Base-by-base conservation (phyloP, 768 basidiomycete species). In the Mrakia hoshinonis region DNA sequence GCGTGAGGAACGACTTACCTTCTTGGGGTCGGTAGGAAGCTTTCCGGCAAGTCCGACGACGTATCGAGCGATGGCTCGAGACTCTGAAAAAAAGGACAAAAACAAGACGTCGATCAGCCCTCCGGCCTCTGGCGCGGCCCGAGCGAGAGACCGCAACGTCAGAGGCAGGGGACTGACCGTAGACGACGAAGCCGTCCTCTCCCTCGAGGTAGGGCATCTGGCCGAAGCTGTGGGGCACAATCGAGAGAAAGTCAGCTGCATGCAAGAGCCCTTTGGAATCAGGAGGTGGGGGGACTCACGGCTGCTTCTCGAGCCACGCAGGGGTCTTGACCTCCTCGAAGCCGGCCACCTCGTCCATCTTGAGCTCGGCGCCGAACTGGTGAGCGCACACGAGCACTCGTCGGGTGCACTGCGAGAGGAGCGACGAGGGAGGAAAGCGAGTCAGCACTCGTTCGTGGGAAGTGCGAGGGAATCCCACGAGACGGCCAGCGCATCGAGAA, bases 121-220 rank as follows among this genome's bases (percentile, higher is more conserved):
- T 31, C 54, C 18, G n/a, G 24, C 18, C 9, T 24, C 13, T 24
- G 13, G 7, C 4, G 24, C 22, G 13, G n/a, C n/a, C n/a, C 4
- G 11, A 22, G 4, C 3, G 11, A 4, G 24, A 4, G 3, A 26
- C 22, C n/a, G 18, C 51, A 24, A 12, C 4, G 18, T 24, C n/a
- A 24, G 4, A 54, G 51, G 13, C 10, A 24, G 4, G 6, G 24
- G 51, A 54, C 52, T 54, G 4, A 55, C 54, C 54, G 77, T 83
- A 88, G 34, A 90, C 74, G 68, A 83, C 80, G 78, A 87, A 85
- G 5, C 26, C 29, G 13, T 86, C 87, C 49, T 86, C 86, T 31
- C 88, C 87, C 26, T 76, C 84, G 68, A 87, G 81, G 76, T 83
- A 84, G 3, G 87, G 86, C 34, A 87, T 81, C 74, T 85, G 84